phyloP scores from a whole-genome alignment of 805 yeast genomes.

The Peterozyma xylosa region DNA sequence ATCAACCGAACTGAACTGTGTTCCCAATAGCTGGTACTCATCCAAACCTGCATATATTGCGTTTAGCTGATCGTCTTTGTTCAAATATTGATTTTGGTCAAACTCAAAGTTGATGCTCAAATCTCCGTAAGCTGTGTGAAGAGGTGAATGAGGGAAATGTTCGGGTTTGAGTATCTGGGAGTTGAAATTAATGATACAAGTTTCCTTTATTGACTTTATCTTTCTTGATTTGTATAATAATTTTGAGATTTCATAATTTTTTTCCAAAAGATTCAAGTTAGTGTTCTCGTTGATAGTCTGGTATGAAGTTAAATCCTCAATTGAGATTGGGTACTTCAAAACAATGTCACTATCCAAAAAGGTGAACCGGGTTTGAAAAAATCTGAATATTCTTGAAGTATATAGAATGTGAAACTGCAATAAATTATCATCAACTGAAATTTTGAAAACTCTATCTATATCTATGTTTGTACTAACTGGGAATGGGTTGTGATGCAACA shows the following conservation, averaged over 20 bases:
- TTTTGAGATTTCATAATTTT: background rate
- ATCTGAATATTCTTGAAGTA: background rate
- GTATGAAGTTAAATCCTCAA: background rate
- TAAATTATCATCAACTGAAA: background rate
- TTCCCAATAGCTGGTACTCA: too few relatives aligned
- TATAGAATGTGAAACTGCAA: background rate
- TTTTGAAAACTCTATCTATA: background rate
- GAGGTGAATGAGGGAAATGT: background rate
- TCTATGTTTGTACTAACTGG: too few relatives aligned
- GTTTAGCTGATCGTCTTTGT: too few relatives aligned
- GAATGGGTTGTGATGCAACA: background rate
- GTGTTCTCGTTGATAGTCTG: too few relatives aligned
- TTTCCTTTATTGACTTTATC: background rate
- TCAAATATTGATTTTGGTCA: too few relatives aligned
- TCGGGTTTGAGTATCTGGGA: slow-evolving; percentile 1
- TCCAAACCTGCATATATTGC: too few relatives aligned
- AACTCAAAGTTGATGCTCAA: too few relatives aligned
- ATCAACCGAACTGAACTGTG: too few relatives aligned
- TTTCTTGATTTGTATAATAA: background rate
- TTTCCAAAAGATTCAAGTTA: too few relatives aligned
- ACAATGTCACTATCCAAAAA: slow-evolving; percentile 2
- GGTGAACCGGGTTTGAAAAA: background rate
- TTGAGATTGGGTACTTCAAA: slow-evolving; percentile 1
- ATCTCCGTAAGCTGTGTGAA: too few relatives aligned
- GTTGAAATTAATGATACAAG: background rate